Conservation (phyloP, 805 yeast species). For the Wickerhamomyces queroliae region DNA sequence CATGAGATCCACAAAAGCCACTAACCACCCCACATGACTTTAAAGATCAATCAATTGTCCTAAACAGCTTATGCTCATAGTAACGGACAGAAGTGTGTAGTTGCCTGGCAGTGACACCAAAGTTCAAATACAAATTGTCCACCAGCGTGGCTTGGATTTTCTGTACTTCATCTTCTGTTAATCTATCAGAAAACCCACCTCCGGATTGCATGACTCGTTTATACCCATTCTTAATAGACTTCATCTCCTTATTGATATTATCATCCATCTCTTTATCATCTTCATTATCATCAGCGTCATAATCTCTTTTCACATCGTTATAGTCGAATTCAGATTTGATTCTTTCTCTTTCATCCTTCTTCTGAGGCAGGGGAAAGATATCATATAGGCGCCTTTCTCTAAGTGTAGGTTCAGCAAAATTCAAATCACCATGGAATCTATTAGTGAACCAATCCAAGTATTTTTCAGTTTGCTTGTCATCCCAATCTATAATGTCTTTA, state of each 20-base stretch:
- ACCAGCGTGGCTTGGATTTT: constrained; percentile 5
- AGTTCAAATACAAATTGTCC: constrained; percentile 3
- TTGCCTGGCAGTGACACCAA: constrained; percentile 9
- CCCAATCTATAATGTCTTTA: constrained; percentile 40
- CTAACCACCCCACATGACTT: too few relatives aligned
- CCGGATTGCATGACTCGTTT: not conserved
- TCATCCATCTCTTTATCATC: not conserved
- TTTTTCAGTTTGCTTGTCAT: constrained; percentile 34
- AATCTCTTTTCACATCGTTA: not conserved
- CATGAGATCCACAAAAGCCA: not conserved
- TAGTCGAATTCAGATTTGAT: constrained; percentile 1
- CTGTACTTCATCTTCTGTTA: constrained; percentile 3
- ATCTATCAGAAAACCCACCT: not conserved
- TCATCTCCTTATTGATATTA: not conserved
- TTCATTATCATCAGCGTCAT: not conserved
- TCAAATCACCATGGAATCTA: constrained; percentile 24
- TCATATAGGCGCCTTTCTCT: constrained; percentile 17
- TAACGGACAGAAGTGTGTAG: constrained; percentile 5
- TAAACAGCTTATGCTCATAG: not conserved
- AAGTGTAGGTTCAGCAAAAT: constrained; percentile 15
- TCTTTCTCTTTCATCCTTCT: not conserved
- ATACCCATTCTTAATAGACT: not conserved
- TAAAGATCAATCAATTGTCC: not conserved
- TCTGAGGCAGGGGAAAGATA: constrained; percentile 15
- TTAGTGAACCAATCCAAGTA: constrained; percentile 49